phyloP scores from a whole-genome alignment of 169 alveolate genomes.

The Eimeria maxima region DNA sequence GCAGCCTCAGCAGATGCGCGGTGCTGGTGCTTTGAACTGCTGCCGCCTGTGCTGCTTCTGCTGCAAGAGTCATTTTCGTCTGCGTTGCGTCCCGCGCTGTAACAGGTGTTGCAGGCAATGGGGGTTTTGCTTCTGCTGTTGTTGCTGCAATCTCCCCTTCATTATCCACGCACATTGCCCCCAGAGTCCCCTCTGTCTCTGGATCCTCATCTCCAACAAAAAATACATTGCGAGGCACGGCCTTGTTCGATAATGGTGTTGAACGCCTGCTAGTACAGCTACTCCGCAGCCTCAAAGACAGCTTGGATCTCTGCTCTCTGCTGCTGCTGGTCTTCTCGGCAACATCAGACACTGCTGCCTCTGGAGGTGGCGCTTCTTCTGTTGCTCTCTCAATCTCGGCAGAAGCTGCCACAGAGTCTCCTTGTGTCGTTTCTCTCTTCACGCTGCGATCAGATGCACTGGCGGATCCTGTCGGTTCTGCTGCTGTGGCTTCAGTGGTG shows the following conservation, averaged over 20 bases:
- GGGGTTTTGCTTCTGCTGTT: not conserved
- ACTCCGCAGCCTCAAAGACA: constrained; percentile 35
- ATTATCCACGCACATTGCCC: not conserved
- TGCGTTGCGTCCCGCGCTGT: not conserved
- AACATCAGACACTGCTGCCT: not conserved
- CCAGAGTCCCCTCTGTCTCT: constrained; percentile 21
- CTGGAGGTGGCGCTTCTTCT: constrained; percentile 3
- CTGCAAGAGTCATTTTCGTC: not conserved
- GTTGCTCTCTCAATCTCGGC: not conserved
- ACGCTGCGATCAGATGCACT: not conserved
- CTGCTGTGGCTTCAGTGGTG: not conserved
- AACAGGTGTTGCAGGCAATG: not conserved
- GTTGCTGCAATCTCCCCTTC: constrained; percentile 44
- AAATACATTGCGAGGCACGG: constrained; percentile 15
- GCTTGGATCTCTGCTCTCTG: constrained; percentile 5
- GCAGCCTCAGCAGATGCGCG: constrained; percentile 20
- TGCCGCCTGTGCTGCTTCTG: constrained; percentile 31
- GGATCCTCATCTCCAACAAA: not conserved
- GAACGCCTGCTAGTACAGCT: not conserved
- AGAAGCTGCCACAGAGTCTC: not conserved
- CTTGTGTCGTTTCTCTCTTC: constrained; percentile 47
- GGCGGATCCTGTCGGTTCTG: not conserved
- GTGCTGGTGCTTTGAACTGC: constrained; percentile 29
- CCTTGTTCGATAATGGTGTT: constrained; percentile 12
- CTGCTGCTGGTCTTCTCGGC: constrained; percentile 24